phyloP scores from a whole-genome alignment of 2,329 filamentous ascomycete genomes.

The Tetracladium maxilliforme region DNA sequence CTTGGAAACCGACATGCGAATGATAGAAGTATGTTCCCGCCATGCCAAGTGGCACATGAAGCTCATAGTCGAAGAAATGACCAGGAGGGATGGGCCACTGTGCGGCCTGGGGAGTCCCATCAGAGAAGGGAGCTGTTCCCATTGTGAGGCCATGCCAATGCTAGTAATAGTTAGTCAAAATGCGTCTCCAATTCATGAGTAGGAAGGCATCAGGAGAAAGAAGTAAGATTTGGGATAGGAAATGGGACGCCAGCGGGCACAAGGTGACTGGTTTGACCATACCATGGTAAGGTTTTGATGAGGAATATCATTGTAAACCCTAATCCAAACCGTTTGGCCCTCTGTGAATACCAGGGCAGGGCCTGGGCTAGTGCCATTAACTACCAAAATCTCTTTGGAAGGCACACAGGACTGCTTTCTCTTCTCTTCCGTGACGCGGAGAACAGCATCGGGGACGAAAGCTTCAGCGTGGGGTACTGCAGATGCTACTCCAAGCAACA shows the following conservation, averaged over 20 bases:
- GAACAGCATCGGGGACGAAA: constrained; percentile 21
- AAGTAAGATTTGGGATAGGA: not conserved
- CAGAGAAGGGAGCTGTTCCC: constrained; percentile 31
- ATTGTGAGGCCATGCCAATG: constrained; percentile 41
- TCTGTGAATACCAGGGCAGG: constrained; percentile 24
- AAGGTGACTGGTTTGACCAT: no score
- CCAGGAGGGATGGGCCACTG: constrained; percentile 38
- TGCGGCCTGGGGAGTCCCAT: constrained; percentile 30
- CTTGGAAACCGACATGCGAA: constrained; percentile 37
- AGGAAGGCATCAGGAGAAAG: no score
- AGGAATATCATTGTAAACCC: constrained; percentile 36
- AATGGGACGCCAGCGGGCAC: not conserved
- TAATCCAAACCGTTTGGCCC: constrained; percentile 30
- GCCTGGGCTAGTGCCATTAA: constrained; percentile 33
- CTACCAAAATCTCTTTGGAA: constrained; percentile 19
- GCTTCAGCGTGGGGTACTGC: constrained; percentile 8
- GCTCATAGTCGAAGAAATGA: constrained; percentile 40
- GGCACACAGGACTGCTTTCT: constrained; percentile 18
- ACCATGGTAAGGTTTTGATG: constrained; percentile 34
- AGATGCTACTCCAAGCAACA: no score
- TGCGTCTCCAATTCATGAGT: no score
- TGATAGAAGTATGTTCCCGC: constrained; percentile 42
- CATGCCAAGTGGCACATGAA: constrained; percentile 24
- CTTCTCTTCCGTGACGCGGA: constrained; percentile 21
- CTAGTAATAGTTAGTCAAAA: constrained; percentile 17